Evolutionary conservation across 2,329 filamentous ascomycete species (phyloP).

Genomic region (Penicillium rolfsii): DNA sequence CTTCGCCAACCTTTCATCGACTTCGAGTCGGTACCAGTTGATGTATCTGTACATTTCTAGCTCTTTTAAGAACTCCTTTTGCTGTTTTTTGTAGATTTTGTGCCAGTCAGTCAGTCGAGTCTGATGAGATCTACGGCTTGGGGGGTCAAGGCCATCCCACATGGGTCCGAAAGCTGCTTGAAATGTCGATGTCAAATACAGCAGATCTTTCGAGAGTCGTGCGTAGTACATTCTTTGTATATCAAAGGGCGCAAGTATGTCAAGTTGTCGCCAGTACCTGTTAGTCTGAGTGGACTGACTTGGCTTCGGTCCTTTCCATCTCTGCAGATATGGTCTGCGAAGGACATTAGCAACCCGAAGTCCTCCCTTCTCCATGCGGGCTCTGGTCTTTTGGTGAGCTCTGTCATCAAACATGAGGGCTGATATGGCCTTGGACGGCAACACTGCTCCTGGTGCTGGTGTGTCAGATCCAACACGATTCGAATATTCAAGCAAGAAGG

Average conservation of each 20-base stretch:
- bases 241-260: conserved; percentile 32
- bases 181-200: conserved; percentile 17
- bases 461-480: neutral
- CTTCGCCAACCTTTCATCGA: conserved; percentile 25
- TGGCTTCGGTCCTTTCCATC: conserved; percentile 12
- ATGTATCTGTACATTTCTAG: conserved; percentile 14
- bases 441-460: neutral
- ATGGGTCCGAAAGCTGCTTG: conserved; percentile 8
- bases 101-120: conserved; percentile 3
- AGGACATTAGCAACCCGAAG: conserved; percentile 1
- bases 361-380: neutral
- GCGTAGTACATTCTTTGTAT: conserved; percentile 5
- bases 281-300: conserved; percentile 12
- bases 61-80: conserved; percentile 9
- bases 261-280: conserved; percentile 36
- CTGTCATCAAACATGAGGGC: conserved; percentile 10
- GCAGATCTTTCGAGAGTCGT: conserved; percentile 14
- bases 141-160: conserved; percentile 8
- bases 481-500: neutral
- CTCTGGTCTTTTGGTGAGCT: neutral
- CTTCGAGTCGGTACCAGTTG: conserved; percentile 32
- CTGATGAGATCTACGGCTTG: neutral
- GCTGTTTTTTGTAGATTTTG: conserved; percentile 6
- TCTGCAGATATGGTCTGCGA: conserved; percentile 13
- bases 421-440: neutral